Evolutionary conservation across 2,329 filamentous ascomycete species (phyloP), one percentile per base, ranked within the genome.

Genomic region (Neospermospora avenae): DNA sequence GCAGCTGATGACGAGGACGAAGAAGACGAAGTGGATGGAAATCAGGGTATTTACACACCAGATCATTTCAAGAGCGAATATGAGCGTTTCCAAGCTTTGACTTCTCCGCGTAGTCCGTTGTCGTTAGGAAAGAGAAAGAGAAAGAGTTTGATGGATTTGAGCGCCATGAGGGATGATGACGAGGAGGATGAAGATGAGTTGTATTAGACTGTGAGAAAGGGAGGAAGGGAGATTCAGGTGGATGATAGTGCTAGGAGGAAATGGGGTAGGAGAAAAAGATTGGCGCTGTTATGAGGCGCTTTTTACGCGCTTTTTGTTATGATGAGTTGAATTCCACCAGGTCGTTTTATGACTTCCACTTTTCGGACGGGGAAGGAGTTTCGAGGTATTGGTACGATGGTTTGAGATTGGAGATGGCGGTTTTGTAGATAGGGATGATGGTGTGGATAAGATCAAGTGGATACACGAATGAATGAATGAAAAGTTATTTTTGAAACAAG

Each of bases 71-170:
- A 51, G 31, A 67, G 63, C 18, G 70, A 71, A 57, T 72, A 72
- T 59, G 70, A 72, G 22, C 65, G 59, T 8, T 72, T 61, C 37
- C 69, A 69, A 41, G 69, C 67, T 24, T 45, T 70, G 6, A 66
- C 63, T 16, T 65, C 62, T n/a, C 68, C 69, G 16, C 62, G 62
- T 4, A 65, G 59, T 51, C 61, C 61, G 8, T 48, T 67, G 8
- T 42, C 59, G 10, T 39, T 70, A 35, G 67, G 68, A 20, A 72
- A 72, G 63, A 55, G 70, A n/a, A 54, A 58, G n/a, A 28, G 69
- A 20, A 69, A 66, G 58, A 46, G 45, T 4, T n/a, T 55, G 4
- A 35, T 55, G 22, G 42, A 55, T 46, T 35, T 58, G 5, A 28
- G 41, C 3, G 28, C 49, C 14, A 45, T 51, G 37, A 48, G 37